Evolutionary conservation across 495 filamentous ascomycete genomes (phyloP), one percentile per base, ranked within the genome.

Genomic region (Friedmanniomyces simplex): DNA sequence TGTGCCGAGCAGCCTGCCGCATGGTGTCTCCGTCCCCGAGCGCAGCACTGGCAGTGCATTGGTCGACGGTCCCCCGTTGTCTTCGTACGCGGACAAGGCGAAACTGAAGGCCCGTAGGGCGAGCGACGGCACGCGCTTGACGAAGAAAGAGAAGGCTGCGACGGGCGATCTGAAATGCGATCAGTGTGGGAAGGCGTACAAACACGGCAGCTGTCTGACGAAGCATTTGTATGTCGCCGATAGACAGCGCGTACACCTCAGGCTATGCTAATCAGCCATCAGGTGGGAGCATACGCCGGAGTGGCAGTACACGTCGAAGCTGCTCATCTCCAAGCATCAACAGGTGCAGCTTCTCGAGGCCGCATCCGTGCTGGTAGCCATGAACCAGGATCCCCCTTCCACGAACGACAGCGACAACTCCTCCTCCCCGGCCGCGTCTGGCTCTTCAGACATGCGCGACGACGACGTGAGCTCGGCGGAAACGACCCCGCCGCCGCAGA

Each of bases 241-340:
- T 37, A 16, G n/a, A 32, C 41, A 14, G 30, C 41, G 55, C 50
- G 50, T 50, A 13, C 5, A 28, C 26, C 12, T 16, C n/a, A 14
- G n/a, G 48, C 12, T 46, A 11, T 48, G 21, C 55, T 57, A 26
- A 52, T 26, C 7, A 21, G 16, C 69, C 69, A 65, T 67, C 80
- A 98, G 93, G 79, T 98, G 93, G 93, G 93, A 98, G 76, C 93
- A 98, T 72, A 91, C 93, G 72, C 94, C 94, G 66, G 89, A 95
- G 78, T 98, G 93, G 93, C 85, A 89, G 37, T 86, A 85, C 73
- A 98, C 93, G 43, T 96, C 93, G 66, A 98, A 98, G 73, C 81
- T 97, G 63, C 80, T 97, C 62, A 98, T 98, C 63, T 97, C 93
- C 58, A 98, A 98, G 80, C 93, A 98, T 69, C 93, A 98, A 76